phyloP scores from a whole-genome alignment of 1,139 yeast species.

The Lodderomyces orthopsilosis region DNA sequence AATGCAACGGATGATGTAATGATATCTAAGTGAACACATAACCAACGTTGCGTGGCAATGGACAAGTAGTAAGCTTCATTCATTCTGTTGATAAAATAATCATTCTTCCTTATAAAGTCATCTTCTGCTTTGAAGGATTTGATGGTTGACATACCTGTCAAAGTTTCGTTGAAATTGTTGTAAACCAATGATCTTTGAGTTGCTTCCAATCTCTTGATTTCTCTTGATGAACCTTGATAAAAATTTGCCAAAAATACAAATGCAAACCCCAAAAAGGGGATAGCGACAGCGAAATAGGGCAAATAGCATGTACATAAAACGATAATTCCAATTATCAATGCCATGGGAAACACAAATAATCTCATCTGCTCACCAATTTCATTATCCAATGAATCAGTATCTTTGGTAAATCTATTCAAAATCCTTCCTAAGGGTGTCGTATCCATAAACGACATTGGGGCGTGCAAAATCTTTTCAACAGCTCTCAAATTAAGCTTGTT shows the following conservation, averaged over 20 bases:
- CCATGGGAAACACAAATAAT: constrained; percentile 39
- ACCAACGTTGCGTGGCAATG: constrained; percentile 47
- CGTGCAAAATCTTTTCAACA: constrained; percentile 36
- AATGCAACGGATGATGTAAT: constrained; percentile 40
- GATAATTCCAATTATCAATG: constrained; percentile 40
- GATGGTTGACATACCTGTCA: constrained; percentile 45
- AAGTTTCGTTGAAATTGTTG: constrained; percentile 45
- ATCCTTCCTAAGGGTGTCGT: constrained; percentile 47
- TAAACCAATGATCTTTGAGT: constrained; percentile 45
- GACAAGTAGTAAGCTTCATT: constrained; percentile 44
- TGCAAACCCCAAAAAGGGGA: constrained; percentile 35
- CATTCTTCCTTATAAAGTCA: constrained; percentile 35
- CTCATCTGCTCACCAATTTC: constrained; percentile 47
- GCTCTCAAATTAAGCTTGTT: constrained; percentile 37
- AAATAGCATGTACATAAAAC: constrained; percentile 43
- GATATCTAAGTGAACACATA: constrained; percentile 40
- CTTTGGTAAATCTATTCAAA: constrained; percentile 55
- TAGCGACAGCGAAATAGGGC: constrained; percentile 48
- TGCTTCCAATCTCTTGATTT: constrained; percentile 45
- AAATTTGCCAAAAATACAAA: constrained; percentile 36
- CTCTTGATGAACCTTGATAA: constrained; percentile 45
- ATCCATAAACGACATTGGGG: constrained; percentile 47
- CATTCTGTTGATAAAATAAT: constrained; percentile 35
- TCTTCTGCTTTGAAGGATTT: constrained; percentile 34
- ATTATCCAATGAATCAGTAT: constrained; percentile 47